phyloP scores from a whole-genome alignment of 768 basidiomycete species.

The Serpula lacrymans region DNA sequence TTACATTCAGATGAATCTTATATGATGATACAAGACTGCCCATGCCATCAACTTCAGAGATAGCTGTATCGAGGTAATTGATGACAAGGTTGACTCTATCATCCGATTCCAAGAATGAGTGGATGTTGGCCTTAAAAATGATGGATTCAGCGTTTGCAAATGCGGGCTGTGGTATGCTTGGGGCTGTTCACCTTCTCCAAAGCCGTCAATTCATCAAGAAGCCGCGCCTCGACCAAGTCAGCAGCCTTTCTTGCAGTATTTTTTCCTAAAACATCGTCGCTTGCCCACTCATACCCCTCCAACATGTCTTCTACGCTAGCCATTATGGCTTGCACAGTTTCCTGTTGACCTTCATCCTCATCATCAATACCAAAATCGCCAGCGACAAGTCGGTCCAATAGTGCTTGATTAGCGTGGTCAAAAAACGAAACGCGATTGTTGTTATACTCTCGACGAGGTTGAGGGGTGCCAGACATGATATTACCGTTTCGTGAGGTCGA shows the following conservation, averaged over 20 bases:
- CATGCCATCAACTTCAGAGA: slow-evolving; percentile 86
- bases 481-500: slow-evolving; percentile 24
- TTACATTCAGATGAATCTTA: slow-evolving; percentile 93
- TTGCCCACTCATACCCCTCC: slow-evolving; percentile 97
- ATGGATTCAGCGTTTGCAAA: slow-evolving; percentile 6
- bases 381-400: slow-evolving; percentile 66
- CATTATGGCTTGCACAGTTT: slow-evolving; percentile 77
- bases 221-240: slow-evolving; percentile 86
- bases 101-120: slow-evolving; percentile 96
- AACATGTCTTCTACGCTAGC: slow-evolving; percentile 97
- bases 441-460: slow-evolving; percentile 50
- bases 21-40: slow-evolving; percentile 88
- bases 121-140: slow-evolving; percentile 78
- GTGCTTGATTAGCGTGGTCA: slow-evolving; percentile 73
- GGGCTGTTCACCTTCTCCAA: slow-evolving; percentile 86
- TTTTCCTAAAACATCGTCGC: slow-evolving; percentile 67
- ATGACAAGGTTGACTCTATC: slow-evolving; percentile 84
- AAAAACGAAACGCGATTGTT: slow-evolving; percentile 80
- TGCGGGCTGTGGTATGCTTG: not conserved
- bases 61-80: slow-evolving; percentile 85
- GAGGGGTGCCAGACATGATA: slow-evolving; percentile 28
- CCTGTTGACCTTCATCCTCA: slow-evolving; percentile 58
- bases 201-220: slow-evolving; percentile 88
- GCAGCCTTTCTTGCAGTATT: slow-evolving; percentile 70
- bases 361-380: slow-evolving; percentile 43